Percentiles rank a stretch among this genome's conserved stretches.
These are phyloP conservation scores for Bisporella sp. DNA, from an alignment of 2,329 filamentous ascomycete genomes.

Conservation along the genomic window DNA sequence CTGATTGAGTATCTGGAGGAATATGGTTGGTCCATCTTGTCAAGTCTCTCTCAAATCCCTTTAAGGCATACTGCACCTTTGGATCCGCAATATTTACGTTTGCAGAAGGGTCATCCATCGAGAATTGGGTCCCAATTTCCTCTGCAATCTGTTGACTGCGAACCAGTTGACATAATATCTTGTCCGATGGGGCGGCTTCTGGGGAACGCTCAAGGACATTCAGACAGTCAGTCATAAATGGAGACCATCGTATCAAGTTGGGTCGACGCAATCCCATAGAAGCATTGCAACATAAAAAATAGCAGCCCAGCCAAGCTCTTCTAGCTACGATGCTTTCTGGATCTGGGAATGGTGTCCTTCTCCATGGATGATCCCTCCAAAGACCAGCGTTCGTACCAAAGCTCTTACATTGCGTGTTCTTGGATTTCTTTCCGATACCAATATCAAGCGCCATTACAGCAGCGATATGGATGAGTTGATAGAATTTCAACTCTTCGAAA, in stretches of 20 bases:
- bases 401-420: slow-evolving; percentile 18
- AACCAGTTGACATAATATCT: slow-evolving; percentile 34
- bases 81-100: slow-evolving; percentile 45
- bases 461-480: slow-evolving; percentile 44
- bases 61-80: slow-evolving; percentile 46
- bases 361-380: slow-evolving; percentile 35
- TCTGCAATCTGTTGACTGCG: slow-evolving; percentile 43
- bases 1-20: slow-evolving; percentile 29
- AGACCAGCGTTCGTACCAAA: slow-evolving; percentile 32
- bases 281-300: slow-evolving; percentile 32
- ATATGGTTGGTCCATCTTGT: slow-evolving; percentile 37
- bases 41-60: slow-evolving; percentile 46
- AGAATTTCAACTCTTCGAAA: slow-evolving; percentile 40
- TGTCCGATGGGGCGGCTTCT: slow-evolving; percentile 34
- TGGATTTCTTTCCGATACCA: slow-evolving; percentile 27
- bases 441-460: slow-evolving; percentile 40
- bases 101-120: slow-evolving; percentile 36
- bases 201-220: slow-evolving; percentile 34
- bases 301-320: slow-evolving; percentile 28
- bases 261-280: slow-evolving; percentile 37
- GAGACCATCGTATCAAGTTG: slow-evolving; percentile 35
- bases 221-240: slow-evolving; percentile 38
- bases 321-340: slow-evolving; percentile 27
- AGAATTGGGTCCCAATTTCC: slow-evolving; percentile 47
- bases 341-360: slow-evolving; percentile 29